Conservation (phyloP, 2,329 filamentous ascomycete species). For the Aspergillus vadensis region DNA sequence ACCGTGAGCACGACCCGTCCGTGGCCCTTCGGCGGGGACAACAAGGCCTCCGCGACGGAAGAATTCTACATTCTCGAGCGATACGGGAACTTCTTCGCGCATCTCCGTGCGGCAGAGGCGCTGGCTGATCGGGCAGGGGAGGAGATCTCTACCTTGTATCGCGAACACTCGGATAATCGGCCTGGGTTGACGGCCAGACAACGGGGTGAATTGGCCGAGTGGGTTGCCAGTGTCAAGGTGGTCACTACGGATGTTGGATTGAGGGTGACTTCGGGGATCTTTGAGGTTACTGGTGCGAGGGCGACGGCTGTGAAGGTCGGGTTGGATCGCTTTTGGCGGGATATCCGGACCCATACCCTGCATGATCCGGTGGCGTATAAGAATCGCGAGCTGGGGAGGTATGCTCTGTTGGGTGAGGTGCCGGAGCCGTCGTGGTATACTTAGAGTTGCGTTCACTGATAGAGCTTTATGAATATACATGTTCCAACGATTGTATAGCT, state of each 20-base stretch:
- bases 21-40: constrained; percentile 66
- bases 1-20: constrained; percentile 59
- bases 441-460: constrained; percentile 25
- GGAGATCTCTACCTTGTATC: constrained; percentile 53
- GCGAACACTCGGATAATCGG: constrained; percentile 44
- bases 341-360: constrained; percentile 65
- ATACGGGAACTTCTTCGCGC: constrained; percentile 66
- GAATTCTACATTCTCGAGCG: constrained; percentile 67
- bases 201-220: constrained; percentile 64
- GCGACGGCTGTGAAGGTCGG: constrained; percentile 61
- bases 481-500: too few relatives aligned
- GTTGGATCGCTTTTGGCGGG: constrained; percentile 67
- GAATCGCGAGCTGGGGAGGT: constrained; percentile 63
- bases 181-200: constrained; percentile 51
- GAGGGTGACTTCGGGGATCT: constrained; percentile 61
- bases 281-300: constrained; percentile 64
- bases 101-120: constrained; percentile 61
- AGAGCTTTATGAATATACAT: too few relatives aligned
- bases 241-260: constrained; percentile 63
- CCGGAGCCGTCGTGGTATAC: constrained; percentile 66
- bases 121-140: constrained; percentile 60
- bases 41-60: constrained; percentile 60
- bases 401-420: constrained; percentile 57
- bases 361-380: constrained; percentile 71
- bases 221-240: constrained; percentile 64